Conservation (phyloP, 2,329 filamentous ascomycete species). For the Aspergillus persii region DNA sequence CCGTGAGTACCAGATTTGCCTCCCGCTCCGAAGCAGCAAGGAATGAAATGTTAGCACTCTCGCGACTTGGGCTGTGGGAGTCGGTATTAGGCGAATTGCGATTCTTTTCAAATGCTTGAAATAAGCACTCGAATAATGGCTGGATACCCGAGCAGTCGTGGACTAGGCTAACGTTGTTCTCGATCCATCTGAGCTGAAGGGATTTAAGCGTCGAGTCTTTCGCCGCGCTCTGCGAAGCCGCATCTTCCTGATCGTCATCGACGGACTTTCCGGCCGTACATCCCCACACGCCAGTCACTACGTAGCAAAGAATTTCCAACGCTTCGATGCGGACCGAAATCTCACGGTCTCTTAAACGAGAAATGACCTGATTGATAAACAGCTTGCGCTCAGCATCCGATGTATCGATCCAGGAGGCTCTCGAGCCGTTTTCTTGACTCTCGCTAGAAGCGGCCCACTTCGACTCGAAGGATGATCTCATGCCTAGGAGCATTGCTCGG, state of each 20-base stretch:
- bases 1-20: constrained; percentile 43
- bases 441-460: constrained; percentile 63
- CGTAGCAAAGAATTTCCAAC: constrained; percentile 47
- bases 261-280: constrained; percentile 57
- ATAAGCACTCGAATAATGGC: constrained; percentile 38
- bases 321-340: constrained; percentile 44
- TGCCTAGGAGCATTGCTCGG: constrained; percentile 71
- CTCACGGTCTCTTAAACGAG: constrained; percentile 38
- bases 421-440: constrained; percentile 33
- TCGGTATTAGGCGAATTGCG: constrained; percentile 25
- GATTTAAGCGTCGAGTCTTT: constrained; percentile 48
- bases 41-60: constrained; percentile 32
- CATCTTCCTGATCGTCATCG: constrained; percentile 30
- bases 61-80: constrained; percentile 27
- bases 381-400: constrained; percentile 50
- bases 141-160: constrained; percentile 36
- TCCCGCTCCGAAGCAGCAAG: constrained; percentile 40
- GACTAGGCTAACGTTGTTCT: constrained; percentile 40
- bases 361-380: constrained; percentile 41
- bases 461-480: constrained; percentile 73
- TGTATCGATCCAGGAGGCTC: constrained; percentile 65
- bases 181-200: constrained; percentile 49
- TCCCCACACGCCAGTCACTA: constrained; percentile 69
- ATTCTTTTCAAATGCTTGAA: constrained; percentile 39
- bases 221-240: constrained; percentile 35